These are phyloP conservation scores for Stenocarpella maydis DNA, from an alignment of 2,329 filamentous ascomycete genomes.

Conservation along the genomic window DNA sequence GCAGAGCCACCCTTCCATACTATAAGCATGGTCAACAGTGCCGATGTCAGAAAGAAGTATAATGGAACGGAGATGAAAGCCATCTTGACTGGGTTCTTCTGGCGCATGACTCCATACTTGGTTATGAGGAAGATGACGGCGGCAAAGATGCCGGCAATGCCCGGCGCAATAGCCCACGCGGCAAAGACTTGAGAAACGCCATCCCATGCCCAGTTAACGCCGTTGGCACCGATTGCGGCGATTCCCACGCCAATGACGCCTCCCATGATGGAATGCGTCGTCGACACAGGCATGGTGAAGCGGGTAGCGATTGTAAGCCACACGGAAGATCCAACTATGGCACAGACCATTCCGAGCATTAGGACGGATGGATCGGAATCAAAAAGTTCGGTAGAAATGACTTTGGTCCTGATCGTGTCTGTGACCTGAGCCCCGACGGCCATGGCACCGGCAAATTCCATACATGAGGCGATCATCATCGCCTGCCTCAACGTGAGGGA, in stretches of 20 bases:
- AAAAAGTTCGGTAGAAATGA: conserved; percentile 61
- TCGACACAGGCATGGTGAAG: conserved; percentile 66
- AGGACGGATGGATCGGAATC: conserved; percentile 57
- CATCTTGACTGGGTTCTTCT: conserved; percentile 60
- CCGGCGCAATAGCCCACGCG: conserved; percentile 68
- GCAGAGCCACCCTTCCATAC: conserved; percentile 62
- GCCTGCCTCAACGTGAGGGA: conserved; percentile 70
- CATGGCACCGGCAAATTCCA: conserved; percentile 69
- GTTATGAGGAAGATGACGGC: conserved; percentile 63
- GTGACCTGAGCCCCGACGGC: conserved; percentile 68
- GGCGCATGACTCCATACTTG: conserved; percentile 64
- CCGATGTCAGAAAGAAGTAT: conserved; percentile 64
- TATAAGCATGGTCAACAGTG: conserved; percentile 67
- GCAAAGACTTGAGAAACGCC: conserved; percentile 69
- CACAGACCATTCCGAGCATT: conserved; percentile 67
- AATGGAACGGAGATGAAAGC: conserved; percentile 62
- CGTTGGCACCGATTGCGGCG: conserved; percentile 58
- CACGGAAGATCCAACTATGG: conserved; percentile 58
- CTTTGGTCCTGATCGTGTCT: conserved; percentile 68
- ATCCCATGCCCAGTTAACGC: conserved; percentile 62
- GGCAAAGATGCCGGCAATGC: conserved; percentile 61
- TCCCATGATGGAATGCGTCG: conserved; percentile 68
- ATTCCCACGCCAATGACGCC: conserved; percentile 68
- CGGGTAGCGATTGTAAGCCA: conserved; percentile 66
- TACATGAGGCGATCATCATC: conserved; percentile 64